phyloP scores from a whole-genome alignment of 805 yeast genomes.

The Blastobotrys muscicola region DNA sequence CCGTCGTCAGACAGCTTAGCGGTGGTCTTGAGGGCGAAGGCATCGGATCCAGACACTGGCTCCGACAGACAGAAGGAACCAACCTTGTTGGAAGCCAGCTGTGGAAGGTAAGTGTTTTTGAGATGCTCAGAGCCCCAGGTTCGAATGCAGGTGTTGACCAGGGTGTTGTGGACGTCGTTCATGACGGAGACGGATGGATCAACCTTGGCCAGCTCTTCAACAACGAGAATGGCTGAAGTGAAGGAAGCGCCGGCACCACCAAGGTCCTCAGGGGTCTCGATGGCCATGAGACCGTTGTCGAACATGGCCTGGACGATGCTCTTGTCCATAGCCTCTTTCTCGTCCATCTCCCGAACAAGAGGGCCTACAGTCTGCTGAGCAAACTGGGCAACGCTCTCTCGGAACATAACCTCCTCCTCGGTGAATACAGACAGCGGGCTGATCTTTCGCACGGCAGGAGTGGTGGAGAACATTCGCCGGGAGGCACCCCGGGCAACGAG shows the following conservation, averaged over 20 bases:
- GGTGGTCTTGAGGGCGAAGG: constrained; percentile 33
- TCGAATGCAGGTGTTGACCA: constrained; percentile 34
- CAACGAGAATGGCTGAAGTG: constrained; percentile 36
- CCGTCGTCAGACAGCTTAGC: constrained; percentile 33
- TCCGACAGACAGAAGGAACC: constrained; percentile 35
- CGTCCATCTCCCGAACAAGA: constrained; percentile 32
- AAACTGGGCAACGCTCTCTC: constrained; percentile 32
- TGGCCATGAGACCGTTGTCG: constrained; percentile 36
- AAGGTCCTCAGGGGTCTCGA: constrained; percentile 37
- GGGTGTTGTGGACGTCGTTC: constrained; percentile 38
- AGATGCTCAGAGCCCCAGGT: constrained; percentile 30
- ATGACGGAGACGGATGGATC: constrained; percentile 35
- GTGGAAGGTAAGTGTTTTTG: constrained; percentile 33
- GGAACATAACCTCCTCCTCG: constrained; percentile 35
- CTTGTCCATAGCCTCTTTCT: constrained; percentile 28
- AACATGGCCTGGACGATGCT: constrained; percentile 26
- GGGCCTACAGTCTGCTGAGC: constrained; percentile 33
- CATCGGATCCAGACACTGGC: constrained; percentile 35
- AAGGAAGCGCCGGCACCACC: constrained; percentile 39
- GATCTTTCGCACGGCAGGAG: no score
- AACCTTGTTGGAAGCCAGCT: constrained; percentile 27
- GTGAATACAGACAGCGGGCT: constrained; percentile 20
- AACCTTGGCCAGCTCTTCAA: constrained; percentile 36
- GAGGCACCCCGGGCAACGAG: no score
- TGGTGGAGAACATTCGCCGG: no score